phyloP scores from a whole-genome alignment of 495 filamentous ascomycete species.

The Saxophila tyrrhenica region DNA sequence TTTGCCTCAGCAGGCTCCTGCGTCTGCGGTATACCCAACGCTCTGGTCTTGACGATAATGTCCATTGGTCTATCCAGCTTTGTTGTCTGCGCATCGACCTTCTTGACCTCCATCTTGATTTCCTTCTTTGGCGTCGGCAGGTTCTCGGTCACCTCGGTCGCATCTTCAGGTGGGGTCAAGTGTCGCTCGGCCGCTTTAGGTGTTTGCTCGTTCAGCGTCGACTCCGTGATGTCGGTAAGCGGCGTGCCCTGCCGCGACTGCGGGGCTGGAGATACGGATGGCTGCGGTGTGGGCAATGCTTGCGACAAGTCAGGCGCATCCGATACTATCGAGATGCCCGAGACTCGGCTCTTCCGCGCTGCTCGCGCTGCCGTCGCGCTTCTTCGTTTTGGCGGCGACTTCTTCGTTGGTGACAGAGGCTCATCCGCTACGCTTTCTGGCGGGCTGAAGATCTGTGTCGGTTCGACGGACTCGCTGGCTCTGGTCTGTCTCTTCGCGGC shows the following conservation, averaged over 20 bases:
- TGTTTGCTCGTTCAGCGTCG: conserved; percentile 48
- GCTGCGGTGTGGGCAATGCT: conserved; percentile 41
- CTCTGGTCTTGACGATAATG: conserved; percentile 80
- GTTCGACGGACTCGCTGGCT: conserved; percentile 38
- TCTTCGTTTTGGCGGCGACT: conserved; percentile 55
- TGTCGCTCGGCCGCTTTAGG: conserved; percentile 7
- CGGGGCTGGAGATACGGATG: conserved; percentile 41
- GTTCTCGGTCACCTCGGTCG: conserved; percentile 8
- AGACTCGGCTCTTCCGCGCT: conserved; percentile 39
- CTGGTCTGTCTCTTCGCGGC: conserved; percentile 24
- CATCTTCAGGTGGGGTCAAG: conserved; percentile 4
- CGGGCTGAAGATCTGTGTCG: conserved; percentile 48
- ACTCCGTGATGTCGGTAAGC: conserved; percentile 65
- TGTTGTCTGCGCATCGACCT: conserved; percentile 61
- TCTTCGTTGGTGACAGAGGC: conserved; percentile 54
- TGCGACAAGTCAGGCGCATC: conserved; percentile 22
- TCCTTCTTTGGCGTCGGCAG: conserved; percentile 10
- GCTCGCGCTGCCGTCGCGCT: conserved; percentile 43
- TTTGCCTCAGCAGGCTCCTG: conserved; percentile 65
- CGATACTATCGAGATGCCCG: conserved; percentile 28
- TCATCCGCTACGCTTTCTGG: conserved; percentile 43
- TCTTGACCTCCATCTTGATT: conserved; percentile 36
- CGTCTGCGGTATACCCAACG: conserved; percentile 44
- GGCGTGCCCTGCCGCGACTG: conserved; percentile 46
- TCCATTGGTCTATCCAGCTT: conserved; percentile 84